Evolutionary conservation across 2,329 filamentous ascomycete species (phyloP).

Genomic region (Harringtonia lauricola): DNA sequence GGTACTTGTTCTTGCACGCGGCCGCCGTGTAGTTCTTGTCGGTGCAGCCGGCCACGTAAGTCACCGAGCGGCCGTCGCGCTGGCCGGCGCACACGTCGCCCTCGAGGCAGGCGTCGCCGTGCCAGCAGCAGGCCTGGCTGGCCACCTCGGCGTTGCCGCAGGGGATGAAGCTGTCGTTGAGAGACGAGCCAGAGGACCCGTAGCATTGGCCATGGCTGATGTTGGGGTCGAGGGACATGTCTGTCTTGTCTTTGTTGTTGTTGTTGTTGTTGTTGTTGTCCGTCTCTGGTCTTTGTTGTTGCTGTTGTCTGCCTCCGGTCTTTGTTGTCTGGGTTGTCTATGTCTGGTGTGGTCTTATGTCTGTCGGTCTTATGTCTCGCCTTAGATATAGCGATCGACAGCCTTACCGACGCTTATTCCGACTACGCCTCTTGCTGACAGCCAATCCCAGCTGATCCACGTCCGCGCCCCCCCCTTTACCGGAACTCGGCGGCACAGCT

Average conservation of each 20-base stretch:
- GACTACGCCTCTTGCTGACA: too few relatives aligned
- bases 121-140: constrained; percentile 11
- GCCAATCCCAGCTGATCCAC: too few relatives aligned
- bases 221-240: constrained; percentile 2
- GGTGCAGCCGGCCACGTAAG: constrained; percentile 26
- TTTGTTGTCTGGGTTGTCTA: neutral
- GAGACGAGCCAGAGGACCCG: neutral
- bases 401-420: too few relatives aligned
- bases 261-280: too few relatives aligned
- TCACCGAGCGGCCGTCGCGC: constrained; percentile 19
- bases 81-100: constrained; percentile 12
- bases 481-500: too few relatives aligned
- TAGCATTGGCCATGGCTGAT: constrained; percentile 13
- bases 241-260: too few relatives aligned
- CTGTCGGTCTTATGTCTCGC: too few relatives aligned
- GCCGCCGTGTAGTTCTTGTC: constrained; percentile 19
- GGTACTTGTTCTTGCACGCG: constrained; percentile 23
- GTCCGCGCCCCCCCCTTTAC: too few relatives aligned
- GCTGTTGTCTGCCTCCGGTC: neutral
- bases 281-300: too few relatives aligned
- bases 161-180: constrained; percentile 11
- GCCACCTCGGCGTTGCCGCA: constrained; percentile 11
- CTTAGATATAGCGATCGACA: too few relatives aligned
- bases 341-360: too few relatives aligned
- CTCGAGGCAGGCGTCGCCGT: constrained; percentile 11